Evolutionary conservation across 2,329 filamentous ascomycete genomes (phyloP), one percentile per base, ranked within the genome.

Genomic region (Colletotrichum echinochloae): DNA sequence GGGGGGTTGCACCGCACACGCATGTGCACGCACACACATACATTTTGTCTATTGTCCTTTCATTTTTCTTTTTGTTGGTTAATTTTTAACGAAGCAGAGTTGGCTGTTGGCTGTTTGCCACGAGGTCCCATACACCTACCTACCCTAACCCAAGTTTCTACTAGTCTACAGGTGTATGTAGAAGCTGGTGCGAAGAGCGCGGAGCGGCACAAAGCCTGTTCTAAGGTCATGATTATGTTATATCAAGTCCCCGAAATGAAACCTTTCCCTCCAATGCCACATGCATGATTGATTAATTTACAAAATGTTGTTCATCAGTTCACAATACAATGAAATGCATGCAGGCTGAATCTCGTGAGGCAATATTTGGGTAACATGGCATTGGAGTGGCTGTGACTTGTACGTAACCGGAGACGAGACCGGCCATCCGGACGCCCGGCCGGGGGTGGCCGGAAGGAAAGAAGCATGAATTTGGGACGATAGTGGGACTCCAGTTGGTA

Each of bases 191-290:
- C 37, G 37, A 46, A 16, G 54, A 28, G 62, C 26, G 55, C 23
- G 62, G 63, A 41, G 33, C 66, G 60, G 62, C 41, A 55, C 60
- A 60, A 61, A 44, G 46, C 55, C 48, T 70, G 66, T 56, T 55
- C 44, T 41, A 60, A 60, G 55, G 66, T 70, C 66, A 70, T 70
- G 46, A 23, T 70, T 70, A 66, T 66, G 55, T 54, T 66, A 70
- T 49, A 60, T 57, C 46, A 60, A 66, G 55, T 33, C 41, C 26
- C 60, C 55, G 30, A 60, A 57, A 28, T 20, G 23, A 57, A 39
- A 61, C 4, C 9, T 39, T 28, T 7, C 16, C 30, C 46, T 28
- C 16, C 16, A 23, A 23, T 11, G 11, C 1, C 14, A 14, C 9
- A 16, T 37, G 7, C 6, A 37, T 48, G 11, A n/a, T 48, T n/a